phyloP scores from a whole-genome alignment of 1,284 basidiomycete species.

The Lignosus rhinocerotis region DNA sequence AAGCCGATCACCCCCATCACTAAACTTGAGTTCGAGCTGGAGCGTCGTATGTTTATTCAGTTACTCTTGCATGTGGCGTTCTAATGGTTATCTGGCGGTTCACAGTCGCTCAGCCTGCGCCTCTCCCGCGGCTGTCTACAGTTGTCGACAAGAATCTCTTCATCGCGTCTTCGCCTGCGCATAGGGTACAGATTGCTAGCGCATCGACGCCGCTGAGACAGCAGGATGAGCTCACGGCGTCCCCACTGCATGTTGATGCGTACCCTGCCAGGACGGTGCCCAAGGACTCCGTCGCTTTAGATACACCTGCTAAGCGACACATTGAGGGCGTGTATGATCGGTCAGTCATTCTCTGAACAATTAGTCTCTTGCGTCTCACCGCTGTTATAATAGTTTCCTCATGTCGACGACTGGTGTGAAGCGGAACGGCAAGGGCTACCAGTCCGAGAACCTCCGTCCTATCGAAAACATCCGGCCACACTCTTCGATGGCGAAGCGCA shows the following conservation, averaged over 20 bases:
- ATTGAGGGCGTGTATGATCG: constrained; percentile 74
- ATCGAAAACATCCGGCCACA: constrained; percentile 29
- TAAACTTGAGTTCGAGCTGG: constrained; percentile 61
- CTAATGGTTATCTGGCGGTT: neutral
- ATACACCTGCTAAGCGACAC: constrained; percentile 53
- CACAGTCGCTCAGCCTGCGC: constrained; percentile 37
- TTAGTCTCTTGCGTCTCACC: neutral
- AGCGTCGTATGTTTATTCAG: constrained; percentile 46
- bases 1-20: constrained; percentile 66
- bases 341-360: constrained; percentile 14
- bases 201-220: constrained; percentile 9
- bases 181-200: constrained; percentile 9
- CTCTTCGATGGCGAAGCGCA: constrained; percentile 34
- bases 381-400: constrained; percentile 44
- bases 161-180: constrained; percentile 44
- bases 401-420: constrained; percentile 77
- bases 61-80: neutral
- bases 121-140: constrained; percentile 56
- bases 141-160: constrained; percentile 68
- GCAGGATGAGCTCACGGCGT: constrained; percentile 52
- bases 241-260: constrained; percentile 61
- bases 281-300: constrained; percentile 40
- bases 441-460: constrained; percentile 55
- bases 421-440: constrained; percentile 72
- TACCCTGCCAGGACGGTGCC: constrained; percentile 47